phyloP scores from a whole-genome alignment of 1,284 basidiomycete genomes.

The Trichosporon coremiiforme region DNA sequence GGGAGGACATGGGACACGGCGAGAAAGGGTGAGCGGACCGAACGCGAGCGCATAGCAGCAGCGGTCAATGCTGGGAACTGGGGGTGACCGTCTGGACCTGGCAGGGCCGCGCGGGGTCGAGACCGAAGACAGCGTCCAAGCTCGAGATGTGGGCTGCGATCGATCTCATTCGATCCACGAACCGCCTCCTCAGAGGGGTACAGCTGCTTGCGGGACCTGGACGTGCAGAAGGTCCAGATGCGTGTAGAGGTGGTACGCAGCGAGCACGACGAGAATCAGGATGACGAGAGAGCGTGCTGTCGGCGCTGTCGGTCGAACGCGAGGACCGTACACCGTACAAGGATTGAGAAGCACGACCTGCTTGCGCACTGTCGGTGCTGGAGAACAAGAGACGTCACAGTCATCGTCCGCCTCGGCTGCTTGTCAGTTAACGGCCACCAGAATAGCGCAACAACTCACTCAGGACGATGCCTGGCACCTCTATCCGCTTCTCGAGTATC shows the following conservation, averaged over 20 bases:
- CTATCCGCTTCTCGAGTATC: constrained; percentile 19
- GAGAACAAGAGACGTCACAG: constrained; percentile 11
- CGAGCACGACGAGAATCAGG: constrained; percentile 25
- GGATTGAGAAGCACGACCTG: constrained; percentile 38
- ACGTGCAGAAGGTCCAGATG: constrained; percentile 17
- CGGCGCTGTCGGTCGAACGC: constrained; percentile 18
- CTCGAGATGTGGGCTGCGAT: constrained; percentile 6
- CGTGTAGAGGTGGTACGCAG: constrained; percentile 29
- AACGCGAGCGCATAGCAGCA: not conserved
- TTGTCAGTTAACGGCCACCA: not conserved
- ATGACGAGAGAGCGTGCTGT: constrained; percentile 23
- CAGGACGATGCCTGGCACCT: constrained; percentile 21
- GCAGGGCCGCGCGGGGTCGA: not conserved
- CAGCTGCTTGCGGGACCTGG: constrained; percentile 16
- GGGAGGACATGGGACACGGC: not conserved
- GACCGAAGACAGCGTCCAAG: not conserved
- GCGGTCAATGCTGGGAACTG: not conserved
- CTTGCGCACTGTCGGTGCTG: constrained; percentile 35
- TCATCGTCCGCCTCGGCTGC: constrained; percentile 31
- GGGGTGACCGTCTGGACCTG: not conserved
- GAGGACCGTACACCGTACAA: constrained; percentile 28
- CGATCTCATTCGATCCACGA: not conserved
- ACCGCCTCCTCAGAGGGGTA: not conserved
- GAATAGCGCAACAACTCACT: not conserved
- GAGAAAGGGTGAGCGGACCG: not conserved